These are phyloP conservation scores for Ordospora pajunii DNA, from an alignment of 371 early-diverging fungal species.

Conservation along the genomic window DNA sequence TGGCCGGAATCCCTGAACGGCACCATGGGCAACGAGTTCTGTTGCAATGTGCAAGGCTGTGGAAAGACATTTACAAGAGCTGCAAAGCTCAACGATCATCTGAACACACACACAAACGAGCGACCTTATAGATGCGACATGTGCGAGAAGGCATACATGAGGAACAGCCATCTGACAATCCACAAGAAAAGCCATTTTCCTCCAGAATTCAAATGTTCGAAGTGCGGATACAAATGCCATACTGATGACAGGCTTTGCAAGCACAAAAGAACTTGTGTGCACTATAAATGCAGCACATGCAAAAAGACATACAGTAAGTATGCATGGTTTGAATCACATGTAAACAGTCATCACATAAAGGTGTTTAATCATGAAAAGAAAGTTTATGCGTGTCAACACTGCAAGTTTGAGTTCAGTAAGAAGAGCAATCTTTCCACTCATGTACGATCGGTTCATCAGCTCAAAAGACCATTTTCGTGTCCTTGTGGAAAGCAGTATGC, in stretches of 20 bases:
- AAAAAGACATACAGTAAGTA: not conserved
- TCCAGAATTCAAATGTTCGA: not conserved
- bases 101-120: slow-evolving; percentile 23
- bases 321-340: slow-evolving; percentile 2
- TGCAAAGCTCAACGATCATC: slow-evolving; percentile 35
- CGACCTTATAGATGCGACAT: slow-evolving; percentile 29
- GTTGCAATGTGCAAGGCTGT: slow-evolving; percentile 28
- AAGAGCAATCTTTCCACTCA: not conserved
- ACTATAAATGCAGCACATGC: not conserved
- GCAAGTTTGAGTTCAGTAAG: slow-evolving; percentile 7
- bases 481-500: not conserved
- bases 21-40: not conserved
- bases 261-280: not conserved
- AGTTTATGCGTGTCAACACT: not conserved
- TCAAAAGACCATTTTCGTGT: not conserved
- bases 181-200: slow-evolving; percentile 9
- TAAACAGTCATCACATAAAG: slow-evolving; percentile 1
- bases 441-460: not conserved
- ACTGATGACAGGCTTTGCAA: not conserved
- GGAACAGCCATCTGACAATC: slow-evolving; percentile 7
- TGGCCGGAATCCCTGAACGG: not conserved
- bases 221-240: not conserved
- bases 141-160: slow-evolving; percentile 9
- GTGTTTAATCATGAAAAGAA: not conserved
- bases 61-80: slow-evolving; percentile 16